phyloP scores from a whole-genome alignment of 768 basidiomycete species.

The Hericium coralloides region DNA sequence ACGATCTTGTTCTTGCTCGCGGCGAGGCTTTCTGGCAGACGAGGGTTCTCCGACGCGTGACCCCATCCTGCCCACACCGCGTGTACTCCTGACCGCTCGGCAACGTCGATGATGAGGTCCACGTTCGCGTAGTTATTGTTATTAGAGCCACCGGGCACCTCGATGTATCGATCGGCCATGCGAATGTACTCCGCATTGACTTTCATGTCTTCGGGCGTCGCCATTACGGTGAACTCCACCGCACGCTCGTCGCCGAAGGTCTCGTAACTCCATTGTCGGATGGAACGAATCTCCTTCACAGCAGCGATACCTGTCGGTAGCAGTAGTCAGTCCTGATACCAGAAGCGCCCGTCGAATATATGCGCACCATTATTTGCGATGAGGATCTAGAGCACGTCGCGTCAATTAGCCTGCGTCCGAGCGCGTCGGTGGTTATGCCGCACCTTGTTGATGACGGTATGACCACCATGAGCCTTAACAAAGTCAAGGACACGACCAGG shows the following conservation, averaged over 20 bases:
- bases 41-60: slow-evolving; percentile 97
- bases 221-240: slow-evolving; percentile 99
- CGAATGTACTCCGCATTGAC: slow-evolving; percentile 99
- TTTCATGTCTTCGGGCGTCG: slow-evolving; percentile 96
- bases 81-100: slow-evolving; percentile 94
- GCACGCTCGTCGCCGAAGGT: slow-evolving; percentile 95
- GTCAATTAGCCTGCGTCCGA: neutral
- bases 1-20: slow-evolving; percentile 94
- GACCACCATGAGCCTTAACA: slow-evolving; percentile 84
- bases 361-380: slow-evolving; percentile 92
- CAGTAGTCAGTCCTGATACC: slow-evolving; percentile 9
- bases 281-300: slow-evolving; percentile 97
- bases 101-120: slow-evolving; percentile 96
- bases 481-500: slow-evolving; percentile 81
- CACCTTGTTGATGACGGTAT: slow-evolving; percentile 98
- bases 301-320: slow-evolving; percentile 80
- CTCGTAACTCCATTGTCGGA: slow-evolving; percentile 99
- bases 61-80: slow-evolving; percentile 99
- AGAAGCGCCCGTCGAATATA: neutral
- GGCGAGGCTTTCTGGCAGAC: slow-evolving; percentile 87
- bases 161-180: slow-evolving; percentile 99
- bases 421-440: slow-evolving; percentile 13
- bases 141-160: slow-evolving; percentile 96
- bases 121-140: slow-evolving; percentile 99
- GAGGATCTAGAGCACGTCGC: slow-evolving; percentile 57